Conservation (phyloP, 805 yeast species). For the Pichia cephalocereana region DNA sequence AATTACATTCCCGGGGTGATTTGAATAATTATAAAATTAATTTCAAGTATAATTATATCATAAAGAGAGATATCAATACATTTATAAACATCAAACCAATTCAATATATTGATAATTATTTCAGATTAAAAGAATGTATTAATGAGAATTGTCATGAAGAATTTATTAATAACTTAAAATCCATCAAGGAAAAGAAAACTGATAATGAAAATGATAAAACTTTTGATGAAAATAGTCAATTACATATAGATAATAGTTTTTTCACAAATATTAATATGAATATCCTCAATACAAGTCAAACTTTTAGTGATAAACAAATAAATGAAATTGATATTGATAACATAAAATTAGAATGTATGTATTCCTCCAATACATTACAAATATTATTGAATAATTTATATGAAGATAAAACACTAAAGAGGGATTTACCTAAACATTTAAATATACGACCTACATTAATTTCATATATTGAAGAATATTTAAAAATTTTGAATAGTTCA, state of each 20-base stretch:
- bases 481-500: neutral
- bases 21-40: constrained; percentile 20
- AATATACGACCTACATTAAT: neutral
- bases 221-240: no score
- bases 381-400: neutral
- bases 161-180: neutral
- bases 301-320: no score
- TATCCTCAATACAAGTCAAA: no score
- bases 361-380: neutral
- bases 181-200: neutral
- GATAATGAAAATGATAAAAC: no score
- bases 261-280: no score
- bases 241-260: no score
- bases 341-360: neutral
- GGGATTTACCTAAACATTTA: neutral
- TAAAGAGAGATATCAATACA: neutral
- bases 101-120: neutral
- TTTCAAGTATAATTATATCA: constrained; percentile 13
- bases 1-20: constrained; percentile 18
- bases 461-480: neutral
- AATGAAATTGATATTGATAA: neutral
- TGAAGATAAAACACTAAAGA: neutral
- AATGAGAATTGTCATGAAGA: neutral
- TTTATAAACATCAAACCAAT: neutral
- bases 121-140: neutral